Evolutionary conservation across 441 rosid genomes (phyloP).

Genomic region (Geranium incanum): DNA sequence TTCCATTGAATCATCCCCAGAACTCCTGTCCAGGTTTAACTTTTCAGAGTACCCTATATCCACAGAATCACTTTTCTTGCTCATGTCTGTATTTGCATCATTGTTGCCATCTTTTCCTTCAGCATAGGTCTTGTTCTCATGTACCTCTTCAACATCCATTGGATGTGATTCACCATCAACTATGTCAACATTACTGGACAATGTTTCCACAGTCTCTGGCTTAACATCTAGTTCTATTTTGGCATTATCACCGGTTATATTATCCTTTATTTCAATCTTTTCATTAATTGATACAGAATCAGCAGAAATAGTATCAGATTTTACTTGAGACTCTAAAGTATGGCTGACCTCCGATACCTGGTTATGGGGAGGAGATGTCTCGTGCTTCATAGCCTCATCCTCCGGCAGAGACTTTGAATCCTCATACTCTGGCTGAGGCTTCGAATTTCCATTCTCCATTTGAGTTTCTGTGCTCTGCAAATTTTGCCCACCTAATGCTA

Average conservation of each 20-base stretch:
- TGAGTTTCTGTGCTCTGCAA: conserved; percentile 28
- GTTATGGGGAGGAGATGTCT: conserved; percentile 52
- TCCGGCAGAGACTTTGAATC: conserved; percentile 16
- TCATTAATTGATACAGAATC: conserved; percentile 96
- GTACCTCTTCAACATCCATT: conserved; percentile 82
- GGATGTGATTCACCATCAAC: conserved; percentile 74
- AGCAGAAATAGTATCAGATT: conserved; percentile 96
- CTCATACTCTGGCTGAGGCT: conserved; percentile 2
- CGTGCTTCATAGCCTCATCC: conserved; percentile 31
- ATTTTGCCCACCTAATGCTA: conserved; percentile 28
- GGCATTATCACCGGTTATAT: conserved; percentile 88
- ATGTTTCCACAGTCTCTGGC: conserved; percentile 72
- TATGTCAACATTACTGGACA: conserved; percentile 46
- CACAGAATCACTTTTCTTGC: conserved; percentile 52
- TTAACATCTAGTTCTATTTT: conserved; percentile 90
- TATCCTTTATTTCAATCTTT: conserved; percentile 91
- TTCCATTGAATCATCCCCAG: conserved; percentile 95
- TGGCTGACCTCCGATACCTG: conserved; percentile 99
- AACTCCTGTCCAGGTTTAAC: conserved; percentile 90
- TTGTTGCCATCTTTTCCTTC: conserved; percentile 47
- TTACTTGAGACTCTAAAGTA: conserved; percentile 87
- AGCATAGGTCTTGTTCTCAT: conserved; percentile 47
- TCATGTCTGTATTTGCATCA: conserved; percentile 58
- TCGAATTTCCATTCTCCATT: conserved; percentile 14
- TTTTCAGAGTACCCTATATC: conserved; percentile 79